A percentile compares a stretch with the other conserved stretches of the same genome.
phyloP scores from a whole-genome alignment of 2,329 filamentous ascomycete species.

The Rhynchosporium agropyri region DNA sequence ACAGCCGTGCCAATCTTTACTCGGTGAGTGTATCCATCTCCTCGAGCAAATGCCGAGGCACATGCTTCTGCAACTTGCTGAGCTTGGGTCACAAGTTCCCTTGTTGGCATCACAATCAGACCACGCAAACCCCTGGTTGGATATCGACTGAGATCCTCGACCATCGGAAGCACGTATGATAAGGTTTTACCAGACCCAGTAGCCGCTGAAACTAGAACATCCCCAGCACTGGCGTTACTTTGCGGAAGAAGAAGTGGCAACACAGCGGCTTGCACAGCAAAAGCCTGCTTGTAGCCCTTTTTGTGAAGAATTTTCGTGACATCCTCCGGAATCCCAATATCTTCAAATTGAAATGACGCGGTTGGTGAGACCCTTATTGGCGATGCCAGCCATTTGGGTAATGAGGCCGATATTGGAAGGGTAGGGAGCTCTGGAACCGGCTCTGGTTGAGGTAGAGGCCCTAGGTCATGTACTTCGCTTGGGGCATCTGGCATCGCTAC shows the following conservation, averaged over 20 bases:
- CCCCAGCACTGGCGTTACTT: slow-evolving; percentile 61
- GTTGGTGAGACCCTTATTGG: slow-evolving; percentile 70
- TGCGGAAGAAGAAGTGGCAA: slow-evolving; percentile 77
- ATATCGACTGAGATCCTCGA: slow-evolving; percentile 71
- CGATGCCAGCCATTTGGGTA: slow-evolving; percentile 79
- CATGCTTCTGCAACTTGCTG: slow-evolving; percentile 77
- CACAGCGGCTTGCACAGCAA: slow-evolving; percentile 78
- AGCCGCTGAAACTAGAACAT: slow-evolving; percentile 87
- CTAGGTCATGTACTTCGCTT: slow-evolving; percentile 67
- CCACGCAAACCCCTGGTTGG: slow-evolving; percentile 70
- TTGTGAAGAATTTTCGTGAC: slow-evolving; percentile 63
- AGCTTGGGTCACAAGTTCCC: slow-evolving; percentile 87
- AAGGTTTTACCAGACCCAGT: slow-evolving; percentile 96
- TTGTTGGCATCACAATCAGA: slow-evolving; percentile 84
- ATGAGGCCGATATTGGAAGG: slow-evolving; percentile 71
- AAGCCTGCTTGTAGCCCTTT: slow-evolving; percentile 71
- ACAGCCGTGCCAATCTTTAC: slow-evolving; percentile 81
- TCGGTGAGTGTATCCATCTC: slow-evolving; percentile 57
- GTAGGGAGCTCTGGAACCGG: slow-evolving; percentile 58
- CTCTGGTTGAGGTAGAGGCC: slow-evolving; percentile 79
- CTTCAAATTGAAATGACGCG: slow-evolving; percentile 61
- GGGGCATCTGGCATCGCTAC: slow-evolving; percentile 38
- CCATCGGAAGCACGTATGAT: slow-evolving; percentile 84
- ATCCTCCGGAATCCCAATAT: slow-evolving; percentile 64
- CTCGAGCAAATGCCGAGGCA: slow-evolving; percentile 59